Evolutionary conservation across 2,329 filamentous ascomycete genomes (phyloP).

Genomic region (Dryadomyces quercus-mongolicae): DNA sequence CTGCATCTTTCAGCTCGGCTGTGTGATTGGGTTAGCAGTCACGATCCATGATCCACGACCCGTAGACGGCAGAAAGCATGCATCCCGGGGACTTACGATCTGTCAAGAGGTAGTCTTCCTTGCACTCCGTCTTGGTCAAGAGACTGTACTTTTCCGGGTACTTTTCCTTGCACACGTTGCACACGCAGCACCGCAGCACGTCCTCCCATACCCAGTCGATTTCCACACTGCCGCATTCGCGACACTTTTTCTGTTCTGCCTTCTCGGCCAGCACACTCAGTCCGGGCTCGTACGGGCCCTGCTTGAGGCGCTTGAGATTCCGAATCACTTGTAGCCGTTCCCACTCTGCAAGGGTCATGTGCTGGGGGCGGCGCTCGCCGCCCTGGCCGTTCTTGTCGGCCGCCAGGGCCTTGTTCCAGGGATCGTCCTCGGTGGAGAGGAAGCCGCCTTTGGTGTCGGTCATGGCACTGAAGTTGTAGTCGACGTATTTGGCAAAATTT

Average conservation of each 20-base stretch:
- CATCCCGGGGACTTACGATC: conserved; percentile 44
- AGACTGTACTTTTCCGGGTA: conserved; percentile 86
- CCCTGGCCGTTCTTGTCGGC: conserved; percentile 21
- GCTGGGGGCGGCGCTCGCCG: conserved; percentile 53
- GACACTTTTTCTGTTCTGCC: conserved; percentile 59
- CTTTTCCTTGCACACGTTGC: conserved; percentile 77
- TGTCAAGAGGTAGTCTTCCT: conserved; percentile 88
- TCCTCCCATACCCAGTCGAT: conserved; percentile 96
- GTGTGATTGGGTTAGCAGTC: not conserved
- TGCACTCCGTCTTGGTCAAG: conserved; percentile 91
- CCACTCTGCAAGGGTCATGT: conserved; percentile 90
- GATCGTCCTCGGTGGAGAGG: conserved; percentile 81
- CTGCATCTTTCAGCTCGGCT: conserved; percentile 83
- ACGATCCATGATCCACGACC: no score
- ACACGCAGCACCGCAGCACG: conserved; percentile 63
- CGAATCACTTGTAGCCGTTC: conserved; percentile 67
- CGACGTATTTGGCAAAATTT: conserved; percentile 89
- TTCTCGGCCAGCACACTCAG: conserved; percentile 60
- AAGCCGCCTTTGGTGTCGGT: conserved; percentile 96
- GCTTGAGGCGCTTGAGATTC: conserved; percentile 58
- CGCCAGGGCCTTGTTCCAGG: conserved; percentile 67
- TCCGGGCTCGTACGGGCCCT: conserved; percentile 79
- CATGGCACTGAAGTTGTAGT: conserved; percentile 98
- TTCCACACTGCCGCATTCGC: conserved; percentile 72
- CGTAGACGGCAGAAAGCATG: not conserved